phyloP scores from a whole-genome alignment of 2,329 filamentous ascomycete genomes.

The Ophiostoma montium region DNA sequence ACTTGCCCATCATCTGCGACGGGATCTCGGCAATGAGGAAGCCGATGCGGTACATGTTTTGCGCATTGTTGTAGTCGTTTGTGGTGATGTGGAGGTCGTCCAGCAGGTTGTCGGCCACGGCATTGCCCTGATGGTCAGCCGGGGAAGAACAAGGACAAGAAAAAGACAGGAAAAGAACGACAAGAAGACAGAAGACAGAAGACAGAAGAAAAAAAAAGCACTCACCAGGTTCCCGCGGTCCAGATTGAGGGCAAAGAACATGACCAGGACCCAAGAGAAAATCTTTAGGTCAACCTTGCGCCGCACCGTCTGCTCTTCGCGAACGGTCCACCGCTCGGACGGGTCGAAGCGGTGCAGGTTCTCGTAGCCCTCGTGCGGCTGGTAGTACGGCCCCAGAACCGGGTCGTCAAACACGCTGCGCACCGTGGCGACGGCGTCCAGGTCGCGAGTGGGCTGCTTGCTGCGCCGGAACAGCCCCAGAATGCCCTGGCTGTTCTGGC shows the following conservation, averaged over 20 bases:
- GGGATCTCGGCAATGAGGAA: slow-evolving; percentile 45
- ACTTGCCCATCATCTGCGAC: slow-evolving; percentile 47
- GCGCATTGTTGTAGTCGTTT: slow-evolving; percentile 36
- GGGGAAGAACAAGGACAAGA: too few species aligned
- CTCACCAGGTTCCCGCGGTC: slow-evolving; percentile 22
- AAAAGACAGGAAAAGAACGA: not conserved
- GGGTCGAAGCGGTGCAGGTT: slow-evolving; percentile 46
- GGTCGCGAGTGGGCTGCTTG: not conserved
- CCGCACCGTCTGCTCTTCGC: slow-evolving; percentile 41
- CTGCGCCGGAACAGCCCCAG: not conserved
- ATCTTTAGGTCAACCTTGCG: slow-evolving; percentile 27
- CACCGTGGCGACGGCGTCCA: not conserved
- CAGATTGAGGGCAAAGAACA: slow-evolving; percentile 24
- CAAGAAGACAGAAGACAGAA: too few species aligned
- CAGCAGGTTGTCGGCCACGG: slow-evolving; percentile 22
- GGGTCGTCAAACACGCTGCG: not conserved
- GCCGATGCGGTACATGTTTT: slow-evolving; percentile 37
- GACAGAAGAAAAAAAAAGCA: too few species aligned
- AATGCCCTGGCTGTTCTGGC: not conserved
- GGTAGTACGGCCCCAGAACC: slow-evolving; percentile 20
- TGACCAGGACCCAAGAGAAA: slow-evolving; percentile 20
- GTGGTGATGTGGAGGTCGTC: slow-evolving; percentile 19
- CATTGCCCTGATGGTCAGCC: slow-evolving; percentile 14
- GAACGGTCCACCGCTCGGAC: slow-evolving; percentile 37
- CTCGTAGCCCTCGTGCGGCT: slow-evolving; percentile 41